Conservation (phyloP, 805 yeast genomes). For the Metschnikowia shivogae region DNA sequence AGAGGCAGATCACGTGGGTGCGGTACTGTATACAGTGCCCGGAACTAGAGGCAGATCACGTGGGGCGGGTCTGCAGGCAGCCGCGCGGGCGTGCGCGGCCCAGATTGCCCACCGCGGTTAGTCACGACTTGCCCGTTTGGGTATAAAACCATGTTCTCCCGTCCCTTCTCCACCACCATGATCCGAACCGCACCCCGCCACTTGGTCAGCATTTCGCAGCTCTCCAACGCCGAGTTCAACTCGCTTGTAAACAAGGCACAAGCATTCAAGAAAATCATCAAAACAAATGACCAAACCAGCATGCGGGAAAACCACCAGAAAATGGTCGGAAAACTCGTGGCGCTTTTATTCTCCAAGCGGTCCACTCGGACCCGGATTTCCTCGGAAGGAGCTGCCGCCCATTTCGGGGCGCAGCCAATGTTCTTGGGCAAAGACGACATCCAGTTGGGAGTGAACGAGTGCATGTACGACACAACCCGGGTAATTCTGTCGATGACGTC, state of each 20-base stretch:
- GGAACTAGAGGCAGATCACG: too few species aligned
- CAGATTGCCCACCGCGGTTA: constrained; percentile 20
- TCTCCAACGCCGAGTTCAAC: constrained; percentile 66
- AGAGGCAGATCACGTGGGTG: too few species aligned
- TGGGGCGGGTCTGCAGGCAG: background rate
- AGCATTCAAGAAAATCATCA: constrained; percentile 59
- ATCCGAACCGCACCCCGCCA: constrained; percentile 48
- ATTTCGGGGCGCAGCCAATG: constrained; percentile 95
- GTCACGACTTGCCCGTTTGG: constrained; percentile 12
- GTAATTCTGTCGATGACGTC: constrained; percentile 95
- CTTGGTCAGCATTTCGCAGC: constrained; percentile 75
- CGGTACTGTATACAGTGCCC: too few species aligned
- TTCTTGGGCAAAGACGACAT: constrained; percentile 95
- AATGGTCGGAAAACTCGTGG: constrained; percentile 74
- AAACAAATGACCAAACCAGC: constrained; percentile 43
- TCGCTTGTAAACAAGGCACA: constrained; percentile 72
- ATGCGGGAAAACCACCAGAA: constrained; percentile 41
- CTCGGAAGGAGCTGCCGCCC: constrained; percentile 88
- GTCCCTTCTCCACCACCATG: constrained; percentile 10
- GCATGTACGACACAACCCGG: constrained; percentile 80
- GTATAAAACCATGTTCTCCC: constrained; percentile 15
- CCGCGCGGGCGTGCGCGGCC: constrained; percentile 13
- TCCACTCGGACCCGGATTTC: constrained; percentile 95
- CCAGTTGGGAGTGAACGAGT: constrained; percentile 93
- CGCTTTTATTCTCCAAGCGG: constrained; percentile 83